Conservation (phyloP, 306 rosid genomes). For the Begonia masoniana region DNA sequence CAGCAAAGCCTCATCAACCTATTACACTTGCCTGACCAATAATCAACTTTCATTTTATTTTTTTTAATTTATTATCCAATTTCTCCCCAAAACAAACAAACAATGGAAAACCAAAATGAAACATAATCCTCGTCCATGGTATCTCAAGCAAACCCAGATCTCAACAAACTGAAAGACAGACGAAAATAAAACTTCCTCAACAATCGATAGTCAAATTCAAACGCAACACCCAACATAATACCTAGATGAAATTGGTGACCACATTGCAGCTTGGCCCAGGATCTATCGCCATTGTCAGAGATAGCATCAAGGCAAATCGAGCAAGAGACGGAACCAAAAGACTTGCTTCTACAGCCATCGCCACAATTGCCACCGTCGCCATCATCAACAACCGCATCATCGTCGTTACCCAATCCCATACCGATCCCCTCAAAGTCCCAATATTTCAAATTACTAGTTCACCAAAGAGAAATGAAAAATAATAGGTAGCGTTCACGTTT, state of each 20-base stretch:
- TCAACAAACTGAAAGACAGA: not conserved
- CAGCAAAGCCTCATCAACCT: too few species aligned
- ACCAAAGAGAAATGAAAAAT: not conserved
- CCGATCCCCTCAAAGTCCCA: conserved; percentile 1
- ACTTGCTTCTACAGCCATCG: conserved; percentile 30
- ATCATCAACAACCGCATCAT: conserved; percentile 44
- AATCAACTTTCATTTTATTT: too few species aligned
- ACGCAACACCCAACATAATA: conserved; percentile 12
- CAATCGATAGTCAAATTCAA: not conserved
- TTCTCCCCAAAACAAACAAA: too few species aligned
- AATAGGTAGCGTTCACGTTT: not conserved
- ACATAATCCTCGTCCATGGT: not conserved
- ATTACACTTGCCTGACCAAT: too few species aligned
- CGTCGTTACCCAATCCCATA: conserved; percentile 80
- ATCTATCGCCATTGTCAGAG: conserved; percentile 53
- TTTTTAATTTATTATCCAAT: too few species aligned
- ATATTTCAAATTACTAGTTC: conserved; percentile 35
- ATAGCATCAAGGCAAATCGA: conserved; percentile 90
- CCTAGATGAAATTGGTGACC: conserved; percentile 98
- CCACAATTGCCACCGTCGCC: conserved; percentile 26
- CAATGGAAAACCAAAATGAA: too few species aligned
- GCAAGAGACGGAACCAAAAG: conserved; percentile 52
- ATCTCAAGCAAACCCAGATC: not conserved
- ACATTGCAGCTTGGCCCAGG: conserved; percentile 97
- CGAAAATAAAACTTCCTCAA: not conserved